A percentile compares a stretch with the other conserved stretches of the same genome.
These are phyloP conservation scores for Alternaria triticina DNA, from an alignment of 2,329 filamentous ascomycete genomes.

Conservation along the genomic window DNA sequence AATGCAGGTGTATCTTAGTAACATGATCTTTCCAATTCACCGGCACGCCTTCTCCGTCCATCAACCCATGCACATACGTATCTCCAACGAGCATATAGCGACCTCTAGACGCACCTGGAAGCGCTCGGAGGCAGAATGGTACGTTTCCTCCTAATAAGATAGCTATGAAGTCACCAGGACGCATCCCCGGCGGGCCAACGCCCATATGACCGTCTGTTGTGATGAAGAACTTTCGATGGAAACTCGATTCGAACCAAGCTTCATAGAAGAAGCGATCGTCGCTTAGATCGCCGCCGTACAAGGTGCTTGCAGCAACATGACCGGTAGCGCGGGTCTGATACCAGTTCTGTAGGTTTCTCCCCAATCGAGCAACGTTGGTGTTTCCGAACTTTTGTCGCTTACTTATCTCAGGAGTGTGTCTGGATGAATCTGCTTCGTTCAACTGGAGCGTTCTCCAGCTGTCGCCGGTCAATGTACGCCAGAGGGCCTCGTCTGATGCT, in stretches of 20 bases:
- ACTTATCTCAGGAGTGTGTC: too few relatives aligned
- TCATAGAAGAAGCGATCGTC: not conserved
- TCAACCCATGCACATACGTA: constrained; percentile 22
- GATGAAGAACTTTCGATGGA: constrained; percentile 18
- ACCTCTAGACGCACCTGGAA: not conserved
- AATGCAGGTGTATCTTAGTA: not conserved
- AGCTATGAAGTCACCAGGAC: constrained; percentile 16
- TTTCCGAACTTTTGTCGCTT: too few relatives aligned
- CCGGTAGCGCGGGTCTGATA: not conserved
- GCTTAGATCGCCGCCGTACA: not conserved
- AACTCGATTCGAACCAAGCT: not conserved
- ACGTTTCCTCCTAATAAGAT: constrained; percentile 24
- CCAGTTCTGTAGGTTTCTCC: not conserved
- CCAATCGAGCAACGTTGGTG: too few relatives aligned
- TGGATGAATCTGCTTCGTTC: too few relatives aligned
- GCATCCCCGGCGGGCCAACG: constrained; percentile 15
- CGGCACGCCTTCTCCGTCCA: constrained; percentile 22
- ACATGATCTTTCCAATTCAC: not conserved
- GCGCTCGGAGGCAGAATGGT: constrained; percentile 16
- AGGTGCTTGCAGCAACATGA: not conserved
- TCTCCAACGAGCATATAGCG: constrained; percentile 15
- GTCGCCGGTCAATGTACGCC: too few relatives aligned
- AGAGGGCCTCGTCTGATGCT: too few relatives aligned
- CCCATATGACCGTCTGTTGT: constrained; percentile 25
- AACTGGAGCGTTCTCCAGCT: too few relatives aligned